Base-by-base conservation (phyloP, 441 rosid species). In the Gossypium armourianum region DNA sequence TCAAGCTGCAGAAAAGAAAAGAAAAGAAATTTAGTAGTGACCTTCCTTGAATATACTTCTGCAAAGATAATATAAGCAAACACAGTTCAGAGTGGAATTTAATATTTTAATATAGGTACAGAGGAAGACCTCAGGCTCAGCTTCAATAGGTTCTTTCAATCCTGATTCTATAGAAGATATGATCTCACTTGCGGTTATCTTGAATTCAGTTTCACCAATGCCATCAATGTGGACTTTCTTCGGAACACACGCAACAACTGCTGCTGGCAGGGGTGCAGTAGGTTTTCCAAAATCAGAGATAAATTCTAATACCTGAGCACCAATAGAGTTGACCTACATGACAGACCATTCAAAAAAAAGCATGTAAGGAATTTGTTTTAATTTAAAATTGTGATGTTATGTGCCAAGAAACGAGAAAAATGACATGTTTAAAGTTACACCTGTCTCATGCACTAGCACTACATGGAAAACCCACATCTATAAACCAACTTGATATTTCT, bases 231-330 rank as follows among this genome's bases (percentile, higher is more conserved):
- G 96, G 79, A 92, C 88, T 70, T 86, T 91, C 69, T 86, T 83
- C 43, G 99, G 99, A 73, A 93, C 92, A 82, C 98, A 96, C 62
- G 97, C 97, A 86, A 96, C 97, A 73, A 96, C 87, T 71, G 99
- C 98, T 32, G 99, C 98, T 69, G 99, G 98, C 78, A 83, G 80
- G 15, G 99, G 97, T 71, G 98, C 90, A 68, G 90, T 80, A 62
- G 96, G 87, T 76, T 82, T 96, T 73, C 97, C 99, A 81, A 89
- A 93, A 83, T 93, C 97, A 50, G 99, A 87, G 76, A 96, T 86
- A 72, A 86, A 96, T 79, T 93, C 96, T 72, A 96, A 78, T 56
- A 96, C 88, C 85, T 91, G 76, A 54, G 99, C 98, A 62, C 99
- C 99, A 81, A 91, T 78, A 73, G 84, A 75, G 83, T 96, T 96